Evolutionary conservation across 2,329 filamentous ascomycete species (phyloP), one percentile per base, ranked within the genome.

Genomic region (Trichoderma polysporum): DNA sequence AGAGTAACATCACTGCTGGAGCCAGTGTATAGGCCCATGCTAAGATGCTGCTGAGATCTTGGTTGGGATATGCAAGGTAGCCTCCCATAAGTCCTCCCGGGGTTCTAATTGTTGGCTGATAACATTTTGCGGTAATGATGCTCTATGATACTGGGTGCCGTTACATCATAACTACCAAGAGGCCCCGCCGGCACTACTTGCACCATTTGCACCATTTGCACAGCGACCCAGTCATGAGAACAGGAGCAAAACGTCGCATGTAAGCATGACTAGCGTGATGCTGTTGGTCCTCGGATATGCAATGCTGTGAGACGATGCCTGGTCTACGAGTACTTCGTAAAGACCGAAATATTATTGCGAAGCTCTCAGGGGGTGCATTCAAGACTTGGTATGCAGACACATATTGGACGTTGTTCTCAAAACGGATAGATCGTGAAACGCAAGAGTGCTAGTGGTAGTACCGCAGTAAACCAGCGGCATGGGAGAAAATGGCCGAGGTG

Each of bases 211-310:
- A n/a, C n/a, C n/a, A n/a, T n/a, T 31, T 50, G 27, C 47, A 25
- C 9, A 17, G 25, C 33, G 47, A 19, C 47, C 49, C 13, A 33
- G 25, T 17, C 47, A 25, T 37, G 17, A 29, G 17, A 53, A n/a
- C n/a, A 25, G 50, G 27, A 31, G 19, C 27, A n/a, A n/a, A 57
- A 39, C 7, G 41, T 49, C 57, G 27, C 41, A 27, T 25, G 41
- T 49, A 25, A 29, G 29, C 39, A 49, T 13, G 29, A 19, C 35
- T 49, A 45, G n/a, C 47, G 41, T 49, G 37, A 49, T 27, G 53
- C n/a, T 67, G 66, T 63, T 67, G 66, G 66, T 50, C 35, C 59
- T 25, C 33, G 60, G 52, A 49, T 56, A 33, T 45, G 53, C 45
- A 25, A 59, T 59, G 66, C 17, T 29, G 53, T 64, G 54, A 54